phyloP scores from a whole-genome alignment of 805 yeast genomes.

The Tetrapisispora phaffii region DNA sequence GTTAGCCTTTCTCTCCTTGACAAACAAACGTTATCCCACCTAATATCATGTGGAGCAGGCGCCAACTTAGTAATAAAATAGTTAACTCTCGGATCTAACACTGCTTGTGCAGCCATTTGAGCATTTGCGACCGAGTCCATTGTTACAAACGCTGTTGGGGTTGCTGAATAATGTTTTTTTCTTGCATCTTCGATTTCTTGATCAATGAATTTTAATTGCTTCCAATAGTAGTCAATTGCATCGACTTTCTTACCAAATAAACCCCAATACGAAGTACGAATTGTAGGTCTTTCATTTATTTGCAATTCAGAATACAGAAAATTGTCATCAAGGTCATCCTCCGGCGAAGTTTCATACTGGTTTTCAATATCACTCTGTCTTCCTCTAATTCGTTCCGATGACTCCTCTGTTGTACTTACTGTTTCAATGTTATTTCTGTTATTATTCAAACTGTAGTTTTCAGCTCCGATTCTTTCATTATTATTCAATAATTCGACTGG shows the following conservation, averaged over 20 bases:
- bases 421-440: background rate
- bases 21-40: slow-evolving; percentile 84
- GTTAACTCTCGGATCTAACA: slow-evolving; percentile 79
- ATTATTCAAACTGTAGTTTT: slow-evolving; percentile 17
- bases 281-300: slow-evolving; percentile 46
- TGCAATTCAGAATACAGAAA: slow-evolving; percentile 20
- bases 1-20: slow-evolving; percentile 62
- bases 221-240: slow-evolving; percentile 68
- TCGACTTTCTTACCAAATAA: slow-evolving; percentile 63
- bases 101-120: slow-evolving; percentile 93
- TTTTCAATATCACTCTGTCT: background rate
- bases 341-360: background rate
- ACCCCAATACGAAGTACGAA: slow-evolving; percentile 52
- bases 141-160: slow-evolving; percentile 87
- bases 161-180: slow-evolving; percentile 60
- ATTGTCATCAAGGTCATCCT: slow-evolving; percentile 12
- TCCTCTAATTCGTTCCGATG: background rate
- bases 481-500: slow-evolving; percentile 10
- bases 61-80: slow-evolving; percentile 75
- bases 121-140: slow-evolving; percentile 94
- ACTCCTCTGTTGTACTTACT: background rate
- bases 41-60: slow-evolving; percentile 92
- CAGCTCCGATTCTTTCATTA: slow-evolving; percentile 17
- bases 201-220: slow-evolving; percentile 59
- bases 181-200: slow-evolving; percentile 58